Evolutionary conservation across 73 alveolate genomes (phyloP), one percentile per base, ranked within the genome.

Genomic region (Durusdinium trenchii): DNA sequence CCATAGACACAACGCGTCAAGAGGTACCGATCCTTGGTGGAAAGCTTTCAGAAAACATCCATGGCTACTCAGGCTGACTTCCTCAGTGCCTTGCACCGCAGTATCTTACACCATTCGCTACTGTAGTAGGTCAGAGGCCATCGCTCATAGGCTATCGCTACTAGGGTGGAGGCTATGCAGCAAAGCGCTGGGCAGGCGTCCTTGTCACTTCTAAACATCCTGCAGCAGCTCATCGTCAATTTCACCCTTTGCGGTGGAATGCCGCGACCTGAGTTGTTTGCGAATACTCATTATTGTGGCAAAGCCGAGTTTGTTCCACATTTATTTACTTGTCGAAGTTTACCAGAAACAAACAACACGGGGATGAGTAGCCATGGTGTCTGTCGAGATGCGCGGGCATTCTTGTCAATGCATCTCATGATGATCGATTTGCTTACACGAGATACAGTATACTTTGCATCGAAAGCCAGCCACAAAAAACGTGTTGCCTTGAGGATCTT

Each of bases 161-260:
- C 73, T 60, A 23, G n/a, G 6, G 73, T 23, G 18, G 1, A 60
- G 73, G n/a, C n/a, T n/a, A n/a, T n/a, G n/a, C 73, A 60, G 1
- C 32, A 73, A 38, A 12, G 51, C n/a, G n/a, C 52, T 23, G 32
- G 26, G 38, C 81, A 94, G 99, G 99, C 95, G 18, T 81, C 99
- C 7, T 79, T 94, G 48, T 79, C 94, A 3, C 62, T 99, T 38
- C 99, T 99, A 43, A 94, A 94, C 79, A 52, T 99, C 76, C 79
- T 99, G 75, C 99, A 99, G 95, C 91, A 92, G 82, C 83, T 73
- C 73, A 82, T 90, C 90, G 95, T 99, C 85, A 94, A 86, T 82
- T 67, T 96, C 73, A 99, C 99, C 50, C 95, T 99, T 32, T 81
- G 96, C 47, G 93, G 99, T 20, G 95, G 96, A 69, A 95, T 99